Conservation (phyloP, 352 stramenopile species). For the Thraustochytrium sp. region DNA sequence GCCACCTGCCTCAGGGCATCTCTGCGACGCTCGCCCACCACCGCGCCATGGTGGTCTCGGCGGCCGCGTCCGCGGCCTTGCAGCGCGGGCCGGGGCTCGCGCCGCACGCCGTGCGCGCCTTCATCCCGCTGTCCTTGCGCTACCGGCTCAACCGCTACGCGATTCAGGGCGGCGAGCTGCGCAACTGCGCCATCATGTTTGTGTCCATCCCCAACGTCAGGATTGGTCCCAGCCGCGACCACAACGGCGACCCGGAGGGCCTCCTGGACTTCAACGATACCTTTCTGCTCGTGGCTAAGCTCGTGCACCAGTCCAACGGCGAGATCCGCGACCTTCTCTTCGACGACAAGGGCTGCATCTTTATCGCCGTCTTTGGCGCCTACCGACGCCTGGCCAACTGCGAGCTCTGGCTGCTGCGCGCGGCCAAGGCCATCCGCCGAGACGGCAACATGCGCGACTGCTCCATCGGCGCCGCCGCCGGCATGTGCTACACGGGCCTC, state of each 20-base stretch:
- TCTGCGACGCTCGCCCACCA: constrained; percentile 38
- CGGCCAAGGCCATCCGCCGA: constrained; percentile 55
- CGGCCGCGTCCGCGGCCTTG: constrained; percentile 43
- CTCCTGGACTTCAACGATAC: constrained; percentile 54
- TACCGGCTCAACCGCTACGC: constrained; percentile 53
- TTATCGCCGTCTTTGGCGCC: constrained; percentile 60
- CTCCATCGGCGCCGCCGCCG: constrained; percentile 55
- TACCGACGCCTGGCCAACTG: constrained; percentile 49
- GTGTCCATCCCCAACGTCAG: constrained; percentile 46
- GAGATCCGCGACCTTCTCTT: constrained; percentile 58
- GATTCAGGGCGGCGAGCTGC: constrained; percentile 54
- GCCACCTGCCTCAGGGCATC: background rate
- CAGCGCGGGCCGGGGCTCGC: constrained; percentile 50
- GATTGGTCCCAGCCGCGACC: constrained; percentile 22
- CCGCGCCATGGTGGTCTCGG: constrained; percentile 41
- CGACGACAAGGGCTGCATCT: constrained; percentile 61
- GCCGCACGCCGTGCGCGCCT: constrained; percentile 50
- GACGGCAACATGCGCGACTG: constrained; percentile 51
- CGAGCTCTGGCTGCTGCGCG: constrained; percentile 51
- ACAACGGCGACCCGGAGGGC: constrained; percentile 40
- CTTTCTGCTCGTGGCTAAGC: constrained; percentile 53
- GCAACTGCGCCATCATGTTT: constrained; percentile 52
- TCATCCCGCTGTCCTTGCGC: constrained; percentile 50
- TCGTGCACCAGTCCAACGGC: constrained; percentile 56
- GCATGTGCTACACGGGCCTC: constrained; percentile 58